These are phyloP conservation scores for Candida gigantensis DNA, from an alignment of 1,139 yeast genomes.

Conservation along the genomic window DNA sequence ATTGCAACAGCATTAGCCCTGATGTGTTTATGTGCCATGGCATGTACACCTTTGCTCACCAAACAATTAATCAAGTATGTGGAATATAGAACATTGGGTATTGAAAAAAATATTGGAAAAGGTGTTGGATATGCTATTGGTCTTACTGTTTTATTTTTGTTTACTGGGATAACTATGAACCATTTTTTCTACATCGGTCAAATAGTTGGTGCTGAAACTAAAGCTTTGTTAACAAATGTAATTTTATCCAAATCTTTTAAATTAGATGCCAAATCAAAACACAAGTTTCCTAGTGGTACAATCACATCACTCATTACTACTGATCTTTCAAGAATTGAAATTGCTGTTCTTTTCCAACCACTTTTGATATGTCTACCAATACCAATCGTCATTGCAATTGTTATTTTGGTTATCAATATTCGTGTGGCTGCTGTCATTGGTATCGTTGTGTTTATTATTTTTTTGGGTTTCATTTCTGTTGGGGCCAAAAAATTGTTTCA, in stretches of 20 bases:
- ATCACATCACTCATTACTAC: conserved; percentile 65
- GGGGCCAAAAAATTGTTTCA: conserved; percentile 40
- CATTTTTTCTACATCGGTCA: conserved; percentile 64
- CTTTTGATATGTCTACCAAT: conserved; percentile 63
- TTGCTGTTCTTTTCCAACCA: conserved; percentile 73
- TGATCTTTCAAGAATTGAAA: conserved; percentile 77
- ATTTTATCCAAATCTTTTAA: conserved; percentile 34
- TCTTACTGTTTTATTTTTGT: conserved; percentile 24
- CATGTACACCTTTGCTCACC: conserved; percentile 31
- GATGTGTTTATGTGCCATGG: conserved; percentile 18
- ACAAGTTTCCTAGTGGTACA: conserved; percentile 31
- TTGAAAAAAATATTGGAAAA: conserved; percentile 23
- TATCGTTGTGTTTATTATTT: conserved; percentile 36
- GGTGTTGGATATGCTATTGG: conserved; percentile 45
- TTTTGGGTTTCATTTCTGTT: conserved; percentile 40
- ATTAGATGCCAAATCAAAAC: conserved; percentile 28
- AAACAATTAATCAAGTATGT: conserved; percentile 33
- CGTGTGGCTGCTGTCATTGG: conserved; percentile 78
- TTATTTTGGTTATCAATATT: conserved; percentile 63
- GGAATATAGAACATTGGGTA: conserved; percentile 23
- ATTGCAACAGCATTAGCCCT: conserved; percentile 22
- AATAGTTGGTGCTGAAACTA: conserved; percentile 42
- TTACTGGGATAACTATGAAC: conserved; percentile 53
- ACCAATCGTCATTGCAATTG: conserved; percentile 61
- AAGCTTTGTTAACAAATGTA: conserved; percentile 37